Evolutionary conservation across 768 basidiomycete species (phyloP).

Genomic region (Suillus sp.): DNA sequence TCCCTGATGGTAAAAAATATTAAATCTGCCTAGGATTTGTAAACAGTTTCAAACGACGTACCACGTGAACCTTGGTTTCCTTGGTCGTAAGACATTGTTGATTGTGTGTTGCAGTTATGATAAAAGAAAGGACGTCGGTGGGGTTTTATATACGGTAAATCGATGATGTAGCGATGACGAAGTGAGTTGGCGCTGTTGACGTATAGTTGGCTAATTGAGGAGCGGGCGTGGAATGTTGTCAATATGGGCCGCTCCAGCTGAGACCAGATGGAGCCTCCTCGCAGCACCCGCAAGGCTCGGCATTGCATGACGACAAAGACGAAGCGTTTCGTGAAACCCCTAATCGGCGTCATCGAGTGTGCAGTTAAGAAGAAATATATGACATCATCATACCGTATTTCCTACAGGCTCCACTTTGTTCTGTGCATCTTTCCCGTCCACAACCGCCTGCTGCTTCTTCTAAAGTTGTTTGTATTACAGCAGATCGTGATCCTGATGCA

Average conservation of each 20-base stretch:
- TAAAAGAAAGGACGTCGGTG: neutral
- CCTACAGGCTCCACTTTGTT: neutral
- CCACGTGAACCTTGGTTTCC: slow-evolving; percentile 7
- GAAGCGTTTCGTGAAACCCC: neutral
- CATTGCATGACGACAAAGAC: neutral
- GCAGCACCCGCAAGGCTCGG: neutral
- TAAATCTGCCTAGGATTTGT: neutral
- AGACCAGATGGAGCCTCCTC: neutral
- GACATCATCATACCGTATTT: neutral
- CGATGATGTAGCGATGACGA: slow-evolving; percentile 15
- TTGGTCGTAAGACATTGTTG: slow-evolving; percentile 15
- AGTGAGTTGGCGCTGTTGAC: neutral
- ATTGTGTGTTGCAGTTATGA: neutral
- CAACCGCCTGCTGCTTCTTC: neutral
- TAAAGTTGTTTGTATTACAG: neutral
- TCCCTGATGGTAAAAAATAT: neutral
- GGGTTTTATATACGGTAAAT: slow-evolving; percentile 6
- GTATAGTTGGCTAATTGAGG: neutral
- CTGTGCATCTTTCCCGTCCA: neutral
- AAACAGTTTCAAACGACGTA: neutral
- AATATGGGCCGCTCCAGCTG: neutral
- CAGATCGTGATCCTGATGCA: neutral
- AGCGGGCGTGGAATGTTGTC: neutral
- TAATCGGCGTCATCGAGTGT: neutral
- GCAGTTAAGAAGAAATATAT: neutral